Base-by-base conservation (phyloP, 116 monocot genomes). In the Trichopus zeylanicus region DNA sequence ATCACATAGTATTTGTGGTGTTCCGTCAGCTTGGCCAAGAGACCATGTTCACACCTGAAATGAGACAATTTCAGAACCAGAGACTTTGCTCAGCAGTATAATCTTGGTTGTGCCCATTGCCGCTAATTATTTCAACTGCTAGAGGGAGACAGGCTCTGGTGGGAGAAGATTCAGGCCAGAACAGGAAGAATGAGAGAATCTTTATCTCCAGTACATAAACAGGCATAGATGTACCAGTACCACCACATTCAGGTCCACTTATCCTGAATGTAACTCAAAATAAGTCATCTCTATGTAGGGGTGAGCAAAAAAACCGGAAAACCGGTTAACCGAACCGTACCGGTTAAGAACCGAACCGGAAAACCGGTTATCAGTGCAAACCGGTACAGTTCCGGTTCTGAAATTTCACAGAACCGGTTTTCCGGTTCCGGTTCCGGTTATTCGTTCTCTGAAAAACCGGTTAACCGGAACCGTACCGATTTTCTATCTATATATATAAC, bases 81-180 rank as follows among this genome's bases (percentile, higher is more conserved):
- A 22, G 35, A 38, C 24, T 74, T 74, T 6, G 55, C 74, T 18
- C 26, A 28, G 48, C 21, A 63, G 3, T 60, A 68, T 53, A 25
- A 52, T 31, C 53, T 74, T 4, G 68, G 62, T n/a, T 3, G 27
- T 18, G 0, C 73, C 73, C 18, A 56, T 68, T n/a, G 74, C 74
- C 4, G 74, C 74, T 15, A 37, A 54, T 6, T 74, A 60, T 49
- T 74, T 74, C 61, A 74, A 32, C 16, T 68, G 74, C 53, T 63
- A 74, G 32, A 61, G 62, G 26, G 74, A 74, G 57, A 53, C 61
- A 3, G 74, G 74, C 33, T 55, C 63, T 2, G 74, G 74, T 6
- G 74, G 74, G 25, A 54, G 65, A 33, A 65, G 65, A 27, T 65
- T 65, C 26, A 23, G 52, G 42, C 42, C 42, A 42, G 42, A 13